phyloP scores from a whole-genome alignment of 352 stramenopile genomes.

The Phytophthora rubi region DNA sequence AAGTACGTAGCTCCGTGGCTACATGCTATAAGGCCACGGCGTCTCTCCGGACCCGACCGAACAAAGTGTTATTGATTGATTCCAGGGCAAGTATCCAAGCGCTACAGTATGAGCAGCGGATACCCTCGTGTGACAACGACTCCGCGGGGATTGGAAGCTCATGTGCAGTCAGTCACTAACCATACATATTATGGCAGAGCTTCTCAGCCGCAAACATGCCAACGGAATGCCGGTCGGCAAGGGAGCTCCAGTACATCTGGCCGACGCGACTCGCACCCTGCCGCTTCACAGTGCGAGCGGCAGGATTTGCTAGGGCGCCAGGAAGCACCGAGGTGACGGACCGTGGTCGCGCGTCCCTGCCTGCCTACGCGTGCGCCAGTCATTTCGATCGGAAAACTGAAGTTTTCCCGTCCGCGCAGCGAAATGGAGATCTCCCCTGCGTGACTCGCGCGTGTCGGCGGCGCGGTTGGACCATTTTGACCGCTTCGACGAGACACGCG shows the following conservation, averaged over 20 bases:
- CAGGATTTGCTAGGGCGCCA: not conserved
- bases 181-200: constrained; percentile 20
- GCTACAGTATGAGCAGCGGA: not conserved
- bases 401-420: constrained; percentile 18
- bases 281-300: not conserved
- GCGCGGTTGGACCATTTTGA: constrained; percentile 12
- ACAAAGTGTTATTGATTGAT: not conserved
- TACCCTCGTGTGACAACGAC: not conserved
- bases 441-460: constrained; percentile 29
- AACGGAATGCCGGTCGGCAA: not conserved
- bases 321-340: constrained; percentile 16
- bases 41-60: constrained; percentile 7
- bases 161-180: not conserved
- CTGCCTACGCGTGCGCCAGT: not conserved
- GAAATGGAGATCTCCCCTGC: constrained; percentile 8
- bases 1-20: not conserved
- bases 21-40: not conserved
- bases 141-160: not conserved
- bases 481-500: constrained; percentile 4
- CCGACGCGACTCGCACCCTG: too few species aligned
- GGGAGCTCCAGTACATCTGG: not conserved
- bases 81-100: not conserved
- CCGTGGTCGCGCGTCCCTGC: not conserved
- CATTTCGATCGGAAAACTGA: constrained; percentile 22
- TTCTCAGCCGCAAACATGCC: constrained; percentile 15